Evolutionary conservation across 768 basidiomycete species (phyloP).

Genomic region (Lactarius sanguifluus): DNA sequence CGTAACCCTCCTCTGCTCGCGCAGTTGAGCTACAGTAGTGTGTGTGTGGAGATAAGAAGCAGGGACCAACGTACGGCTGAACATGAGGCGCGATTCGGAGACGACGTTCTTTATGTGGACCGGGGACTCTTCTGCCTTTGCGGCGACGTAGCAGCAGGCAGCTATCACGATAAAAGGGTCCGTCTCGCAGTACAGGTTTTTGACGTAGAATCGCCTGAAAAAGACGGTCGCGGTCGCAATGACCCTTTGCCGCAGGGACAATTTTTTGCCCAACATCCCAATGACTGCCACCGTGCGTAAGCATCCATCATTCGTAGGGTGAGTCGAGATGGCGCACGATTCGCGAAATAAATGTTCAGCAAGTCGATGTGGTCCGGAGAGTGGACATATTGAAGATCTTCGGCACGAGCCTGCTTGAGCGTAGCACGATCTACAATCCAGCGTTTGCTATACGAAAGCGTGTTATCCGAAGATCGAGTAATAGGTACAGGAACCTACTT

Average conservation of each 20-base stretch:
- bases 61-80: slow-evolving; percentile 58
- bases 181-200: slow-evolving; percentile 93
- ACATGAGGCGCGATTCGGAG: slow-evolving; percentile 74
- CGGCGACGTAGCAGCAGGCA: slow-evolving; percentile 93
- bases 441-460: slow-evolving; percentile 68
- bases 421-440: slow-evolving; percentile 88
- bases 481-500: slow-evolving; percentile 46
- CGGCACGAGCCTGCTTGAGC: slow-evolving; percentile 66
- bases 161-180: slow-evolving; percentile 92
- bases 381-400: slow-evolving; percentile 78
- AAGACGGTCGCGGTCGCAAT: slow-evolving; percentile 94
- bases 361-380: slow-evolving; percentile 77
- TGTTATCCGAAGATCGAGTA: not conserved
- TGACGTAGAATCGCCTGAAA: slow-evolving; percentile 95
- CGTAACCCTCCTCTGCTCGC: slow-evolving; percentile 59
- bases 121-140: slow-evolving; percentile 96
- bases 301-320: not conserved
- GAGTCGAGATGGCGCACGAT: slow-evolving; percentile 47
- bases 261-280: slow-evolving; percentile 73
- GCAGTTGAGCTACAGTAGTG: not conserved
- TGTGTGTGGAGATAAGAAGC: not conserved
- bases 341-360: slow-evolving; percentile 85
- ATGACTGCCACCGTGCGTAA: slow-evolving; percentile 56
- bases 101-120: slow-evolving; percentile 93
- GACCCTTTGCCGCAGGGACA: slow-evolving; percentile 81